Percentiles rank a stretch among this genome's conserved stretches.
phyloP scores from a whole-genome alignment of 2,329 filamentous ascomycete genomes.

The Lecanosticta acicola region DNA sequence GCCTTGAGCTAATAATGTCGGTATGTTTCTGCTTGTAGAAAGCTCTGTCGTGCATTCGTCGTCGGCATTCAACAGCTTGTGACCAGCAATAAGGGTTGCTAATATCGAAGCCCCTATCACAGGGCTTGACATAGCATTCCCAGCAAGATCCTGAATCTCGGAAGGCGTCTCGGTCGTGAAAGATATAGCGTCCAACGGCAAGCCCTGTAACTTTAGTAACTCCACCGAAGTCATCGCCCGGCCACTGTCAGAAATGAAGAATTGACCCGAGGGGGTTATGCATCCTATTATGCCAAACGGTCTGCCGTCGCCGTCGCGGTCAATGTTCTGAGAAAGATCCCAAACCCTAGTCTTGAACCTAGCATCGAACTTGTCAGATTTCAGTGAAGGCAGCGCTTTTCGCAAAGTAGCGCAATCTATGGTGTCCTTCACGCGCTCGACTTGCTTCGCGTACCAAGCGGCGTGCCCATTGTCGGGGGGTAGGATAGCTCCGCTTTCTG shows the following conservation, averaged over 20 bases:
- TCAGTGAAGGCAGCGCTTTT: constrained; percentile 36
- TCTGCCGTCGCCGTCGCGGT: constrained; percentile 48
- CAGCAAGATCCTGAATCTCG: constrained; percentile 64
- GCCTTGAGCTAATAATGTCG: no score
- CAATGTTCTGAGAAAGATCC: constrained; percentile 69
- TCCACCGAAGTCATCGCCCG: constrained; percentile 59
- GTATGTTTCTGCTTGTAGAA: no score
- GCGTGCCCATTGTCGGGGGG: constrained; percentile 53
- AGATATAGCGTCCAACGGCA: constrained; percentile 57
- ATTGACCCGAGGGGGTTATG: constrained; percentile 60
- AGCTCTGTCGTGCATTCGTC: no score
- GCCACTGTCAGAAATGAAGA: constrained; percentile 56
- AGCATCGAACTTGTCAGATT: constrained; percentile 49
- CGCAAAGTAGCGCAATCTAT: constrained; percentile 56
- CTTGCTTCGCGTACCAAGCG: constrained; percentile 47
- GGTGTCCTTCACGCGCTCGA: constrained; percentile 59
- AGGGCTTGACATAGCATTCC: constrained; percentile 74
- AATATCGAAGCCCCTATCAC: constrained; percentile 62
- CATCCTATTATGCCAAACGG: constrained; percentile 58
- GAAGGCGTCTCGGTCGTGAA: constrained; percentile 55
- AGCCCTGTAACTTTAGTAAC: constrained; percentile 60
- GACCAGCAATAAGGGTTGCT: constrained; percentile 49
- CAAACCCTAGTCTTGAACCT: constrained; percentile 52
- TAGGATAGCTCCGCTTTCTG: constrained; percentile 48
- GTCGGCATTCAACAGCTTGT: constrained; percentile 6